Base-by-base conservation (phyloP, 768 basidiomycete species). In the Pleurotus sapidus region DNA sequence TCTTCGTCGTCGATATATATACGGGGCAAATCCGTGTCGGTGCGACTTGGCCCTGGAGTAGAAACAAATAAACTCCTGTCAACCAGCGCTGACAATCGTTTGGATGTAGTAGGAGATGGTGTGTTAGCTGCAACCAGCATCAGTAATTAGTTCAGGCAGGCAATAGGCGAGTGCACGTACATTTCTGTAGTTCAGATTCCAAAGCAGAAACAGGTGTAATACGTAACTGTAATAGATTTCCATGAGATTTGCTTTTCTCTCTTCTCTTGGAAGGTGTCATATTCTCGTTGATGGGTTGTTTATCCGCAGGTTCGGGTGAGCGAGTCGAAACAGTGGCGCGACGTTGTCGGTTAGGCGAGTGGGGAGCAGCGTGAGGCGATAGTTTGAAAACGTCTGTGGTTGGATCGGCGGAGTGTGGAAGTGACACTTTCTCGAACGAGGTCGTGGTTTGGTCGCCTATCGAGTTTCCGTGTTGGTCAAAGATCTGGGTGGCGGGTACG, bases 1-100 rank as follows among this genome's bases (percentile, higher is more conserved):
- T 72, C 70, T 25, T 65, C 64, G 4, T 66, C 63, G 18, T 70
- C 61, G 8, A 67, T 65, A 27, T 67, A 65, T 56, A 65, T 63
- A 5, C 67, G 68, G 54, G 50, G 42, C 20, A 71, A 68, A 53
- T 74, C 65, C 3, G 75, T 65, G 47, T 77, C 68, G 47, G 81
- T 78, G 3, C 69, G 70, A 9, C 73, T 74, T 34, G 74, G 72
- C 30, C 77, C 54, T 2, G 81, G 76, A 4, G 83, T 75, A 5
- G 83, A 81, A 49, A 91, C 80, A 66, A 92, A 90, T 37, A 89
- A 65, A 60, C 77, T 86, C 57, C 82, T 80, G 66, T 92, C 88
- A 15, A 93, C 67, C 30, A 91, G 77, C 24, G 87, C 73, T 4
- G 87, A 88, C 23, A 92, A 75, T 4, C 84, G 80, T 24, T 77